Evolutionary conservation across 169 alveolate species (phyloP), one percentile per base, ranked within the genome.

Genomic region (Plasmodium inui): DNA sequence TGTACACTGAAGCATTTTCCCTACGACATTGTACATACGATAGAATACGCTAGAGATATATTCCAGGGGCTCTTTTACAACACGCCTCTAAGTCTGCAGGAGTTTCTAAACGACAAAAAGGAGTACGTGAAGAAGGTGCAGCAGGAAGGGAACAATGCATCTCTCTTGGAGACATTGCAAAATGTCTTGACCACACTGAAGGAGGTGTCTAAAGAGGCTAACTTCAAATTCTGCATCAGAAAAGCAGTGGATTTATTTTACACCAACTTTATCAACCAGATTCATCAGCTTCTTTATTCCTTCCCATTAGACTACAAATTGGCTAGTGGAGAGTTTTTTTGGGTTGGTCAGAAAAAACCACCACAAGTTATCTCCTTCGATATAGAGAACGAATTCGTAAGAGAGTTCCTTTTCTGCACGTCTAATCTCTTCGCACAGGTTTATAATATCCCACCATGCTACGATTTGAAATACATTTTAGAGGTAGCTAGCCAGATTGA

Each of bases 301-400:
- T 99, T 98, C 97, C 99, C 99, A 0, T 96, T 95, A 44, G 99
- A 99, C 83, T 99, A 99, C 90, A 96, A 92, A 82, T 98, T 98
- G 67, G 94, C 97, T n/a, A 99, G 98, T 82, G 99, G 99, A 2
- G 95, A 97, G 14, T 98, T 96, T 78, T 99, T 99, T 96, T 99
- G 99, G 99, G 96, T 98, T 44, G 99, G 99, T 19, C 99, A 99
- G 17, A 99, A 99, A 93, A 97, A 99, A 94, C 98, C 98, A n/a
- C 99, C 99, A 10, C 93, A 94, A 61, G 99, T 99, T 14, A 95
- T 98, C 12, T 93, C 92, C 53, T 98, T 98, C 85, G 98, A 98
- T 89, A 81, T 96, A 7, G 92, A 96, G 50, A 98, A 99, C 93
- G 97, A 93, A 1, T 92, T 96, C 74, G 99, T 98, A 71, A 74